These are phyloP conservation scores for Boletellus ananiceps DNA, from an alignment of 768 basidiomycete species.

Conservation along the genomic window DNA sequence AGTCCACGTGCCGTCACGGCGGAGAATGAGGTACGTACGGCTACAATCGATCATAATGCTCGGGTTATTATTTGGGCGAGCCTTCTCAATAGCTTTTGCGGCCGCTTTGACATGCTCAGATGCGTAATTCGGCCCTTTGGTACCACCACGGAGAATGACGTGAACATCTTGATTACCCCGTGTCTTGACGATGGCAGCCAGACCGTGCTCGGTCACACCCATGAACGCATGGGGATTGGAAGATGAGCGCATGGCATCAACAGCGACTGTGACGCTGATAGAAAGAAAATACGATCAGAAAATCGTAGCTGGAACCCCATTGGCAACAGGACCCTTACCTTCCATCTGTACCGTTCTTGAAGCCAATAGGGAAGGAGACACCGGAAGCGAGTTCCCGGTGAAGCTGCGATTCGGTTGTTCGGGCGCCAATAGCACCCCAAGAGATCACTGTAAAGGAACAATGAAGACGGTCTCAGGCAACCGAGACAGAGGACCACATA, in stretches of 20 bases:
- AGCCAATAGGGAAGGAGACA: slow-evolving; percentile 95
- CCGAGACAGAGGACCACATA: slow-evolving; percentile 29
- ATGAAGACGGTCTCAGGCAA: neutral
- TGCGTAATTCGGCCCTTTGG: slow-evolving; percentile 85
- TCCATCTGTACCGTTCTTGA: slow-evolving; percentile 99
- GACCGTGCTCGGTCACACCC: slow-evolving; percentile 82
- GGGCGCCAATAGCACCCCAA: slow-evolving; percentile 96
- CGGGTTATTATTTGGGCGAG: slow-evolving; percentile 44
- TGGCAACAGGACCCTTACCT: slow-evolving; percentile 36
- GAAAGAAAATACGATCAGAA: slow-evolving; percentile 2
- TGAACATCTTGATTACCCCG: slow-evolving; percentile 84
- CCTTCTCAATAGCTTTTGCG: slow-evolving; percentile 59
- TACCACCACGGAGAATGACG: slow-evolving; percentile 92
- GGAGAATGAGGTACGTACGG: slow-evolving; percentile 42
- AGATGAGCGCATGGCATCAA: slow-evolving; percentile 93
- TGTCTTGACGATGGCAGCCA: slow-evolving; percentile 95
- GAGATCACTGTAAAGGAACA: slow-evolving; percentile 50
- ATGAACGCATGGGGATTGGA: slow-evolving; percentile 95
- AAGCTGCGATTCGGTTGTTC: slow-evolving; percentile 96
- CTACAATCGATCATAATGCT: slow-evolving; percentile 89
- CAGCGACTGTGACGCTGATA: slow-evolving; percentile 72
- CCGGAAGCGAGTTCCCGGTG: slow-evolving; percentile 96
- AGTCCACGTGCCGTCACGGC: neutral
- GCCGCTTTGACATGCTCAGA: slow-evolving; percentile 67
- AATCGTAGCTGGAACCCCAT: neutral